These are phyloP conservation scores for Coemansia sp. DNA, from an alignment of 192 early-diverging fungal genomes.

Conservation along the genomic window DNA sequence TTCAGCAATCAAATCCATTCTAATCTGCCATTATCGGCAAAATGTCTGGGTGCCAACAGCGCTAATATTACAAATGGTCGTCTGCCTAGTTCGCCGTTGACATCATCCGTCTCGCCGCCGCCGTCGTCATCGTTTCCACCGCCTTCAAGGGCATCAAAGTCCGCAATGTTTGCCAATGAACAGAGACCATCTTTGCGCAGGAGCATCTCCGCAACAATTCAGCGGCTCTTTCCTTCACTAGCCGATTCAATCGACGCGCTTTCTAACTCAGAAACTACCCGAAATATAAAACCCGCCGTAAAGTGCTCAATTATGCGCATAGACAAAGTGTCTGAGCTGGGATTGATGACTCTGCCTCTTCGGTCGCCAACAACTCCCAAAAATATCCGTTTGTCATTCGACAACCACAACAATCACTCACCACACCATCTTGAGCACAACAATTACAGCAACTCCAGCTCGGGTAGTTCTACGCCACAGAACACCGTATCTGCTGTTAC, in stretches of 20 bases:
- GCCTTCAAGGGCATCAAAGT: not conserved
- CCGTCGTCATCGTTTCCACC: constrained; percentile 2
- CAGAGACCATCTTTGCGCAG: constrained; percentile 7
- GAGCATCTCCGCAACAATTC: constrained; percentile 28
- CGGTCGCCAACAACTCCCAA: not conserved
- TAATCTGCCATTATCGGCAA: not conserved
- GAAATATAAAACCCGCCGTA: not conserved
- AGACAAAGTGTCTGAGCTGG: not conserved
- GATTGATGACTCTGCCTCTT: not conserved
- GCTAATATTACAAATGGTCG: too few species aligned
- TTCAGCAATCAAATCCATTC: too few species aligned
- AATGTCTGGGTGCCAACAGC: too few species aligned
- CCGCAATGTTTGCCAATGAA: not conserved
- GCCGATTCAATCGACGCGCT: constrained; percentile 9
- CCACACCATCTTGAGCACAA: constrained; percentile 1
- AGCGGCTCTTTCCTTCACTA: constrained; percentile 39
- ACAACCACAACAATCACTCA: not conserved
- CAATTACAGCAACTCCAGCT: not conserved
- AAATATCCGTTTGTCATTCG: constrained; percentile 1
- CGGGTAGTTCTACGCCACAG: constrained; percentile 3
- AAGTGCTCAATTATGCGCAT: not conserved
- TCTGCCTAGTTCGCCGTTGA: constrained; percentile 4
- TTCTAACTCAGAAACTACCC: not conserved
- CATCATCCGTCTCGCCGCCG: constrained; percentile 1
- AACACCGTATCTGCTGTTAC: too few species aligned